Conservation (phyloP, 2,329 filamentous ascomycete genomes). For the Elsinoe perseae region DNA sequence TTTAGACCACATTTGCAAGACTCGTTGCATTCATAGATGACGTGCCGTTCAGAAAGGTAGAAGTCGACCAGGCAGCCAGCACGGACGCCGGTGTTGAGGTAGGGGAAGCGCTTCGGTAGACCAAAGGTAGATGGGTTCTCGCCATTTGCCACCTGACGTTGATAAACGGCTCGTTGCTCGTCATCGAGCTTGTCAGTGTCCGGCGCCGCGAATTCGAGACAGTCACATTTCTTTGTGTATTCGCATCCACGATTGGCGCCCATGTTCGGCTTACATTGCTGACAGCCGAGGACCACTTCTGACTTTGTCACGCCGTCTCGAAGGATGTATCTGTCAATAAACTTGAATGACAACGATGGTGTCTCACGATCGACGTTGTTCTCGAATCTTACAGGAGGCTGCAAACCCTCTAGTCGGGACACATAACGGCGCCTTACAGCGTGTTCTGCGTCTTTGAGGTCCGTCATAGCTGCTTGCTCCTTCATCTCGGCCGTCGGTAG, state of each 20-base stretch:
- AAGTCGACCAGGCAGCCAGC: conserved; percentile 32
- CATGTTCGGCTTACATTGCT: conserved; percentile 50
- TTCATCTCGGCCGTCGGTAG: conserved; percentile 34
- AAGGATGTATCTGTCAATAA: conserved; percentile 57
- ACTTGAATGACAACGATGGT: conserved; percentile 57
- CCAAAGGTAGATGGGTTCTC: conserved; percentile 26
- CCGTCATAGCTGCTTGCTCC: conserved; percentile 24
- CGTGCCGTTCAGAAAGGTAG: conserved; percentile 36
- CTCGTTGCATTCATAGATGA: conserved; percentile 75
- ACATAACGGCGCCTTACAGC: conserved; percentile 36
- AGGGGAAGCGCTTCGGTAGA: conserved; percentile 53
- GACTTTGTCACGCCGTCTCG: conserved; percentile 53
- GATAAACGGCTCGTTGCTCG: conserved; percentile 22
- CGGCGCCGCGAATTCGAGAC: conserved; percentile 55
- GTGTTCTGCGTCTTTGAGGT: conserved; percentile 28
- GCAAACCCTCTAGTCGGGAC: conserved; percentile 25
- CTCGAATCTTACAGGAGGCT: conserved; percentile 48
- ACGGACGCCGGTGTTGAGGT: conserved; percentile 38
- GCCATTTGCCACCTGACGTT: conserved; percentile 13
- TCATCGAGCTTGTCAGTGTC: conserved; percentile 33
- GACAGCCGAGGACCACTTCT: conserved; percentile 58
- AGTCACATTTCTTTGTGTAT: conserved; percentile 56
- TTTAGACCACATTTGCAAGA: conserved; percentile 56
- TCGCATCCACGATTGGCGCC: conserved; percentile 52
- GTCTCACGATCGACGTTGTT: conserved; percentile 53